Base-by-base conservation (phyloP, 768 basidiomycete genomes). In the Naganishia kalamii region DNA sequence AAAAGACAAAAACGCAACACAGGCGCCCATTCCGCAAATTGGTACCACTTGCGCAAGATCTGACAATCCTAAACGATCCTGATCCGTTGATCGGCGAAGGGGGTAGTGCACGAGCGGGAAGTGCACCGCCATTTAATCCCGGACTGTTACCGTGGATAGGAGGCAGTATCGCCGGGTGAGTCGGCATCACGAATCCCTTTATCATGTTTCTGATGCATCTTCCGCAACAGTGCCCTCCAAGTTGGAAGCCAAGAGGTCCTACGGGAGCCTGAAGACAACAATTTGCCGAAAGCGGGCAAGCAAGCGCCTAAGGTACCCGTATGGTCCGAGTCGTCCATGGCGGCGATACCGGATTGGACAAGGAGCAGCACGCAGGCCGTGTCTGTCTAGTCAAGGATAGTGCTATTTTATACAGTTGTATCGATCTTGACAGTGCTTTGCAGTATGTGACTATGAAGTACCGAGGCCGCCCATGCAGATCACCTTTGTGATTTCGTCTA, bases 71-170 rank as follows among this genome's bases (percentile, higher is more conserved):
- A 48, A 96, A 97, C 71, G 87, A 92, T 71, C 90, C 89, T 0
- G 80, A 82, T 25, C 88, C 87, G 23, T 37, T 61, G 19, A 13
- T 48, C 30, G 60, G 35, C 27, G 40, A 48, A 0, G 25, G 33
- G 0, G 15, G n/a, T 43, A 32, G 19, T 48, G 2, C 49, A 17
- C 40, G 57, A n/a, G 44, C 32, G 1, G 57, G 62, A 0, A 41
- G 25, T n/a, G 49, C 48, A 43, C 62, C 48, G 21, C 48, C 49
- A 4, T 63, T 54, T 25, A 80, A 86, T 3, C 88, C 92, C 1
- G 85, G 86, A 0, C 81, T 86, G 35, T 81, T 93, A 79, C 83
- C 87, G 0, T 99, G 94, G 94, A 86, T 99, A 12, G 94, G 94
- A 4, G 94, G 91, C 0, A 92, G 90, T 23, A 75, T 98, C 21